A percentile compares a stretch with the other conserved stretches of the same genome.
phyloP scores from a whole-genome alignment of 75 land plant genomes.

The Cunninghamia lanceolata region DNA sequence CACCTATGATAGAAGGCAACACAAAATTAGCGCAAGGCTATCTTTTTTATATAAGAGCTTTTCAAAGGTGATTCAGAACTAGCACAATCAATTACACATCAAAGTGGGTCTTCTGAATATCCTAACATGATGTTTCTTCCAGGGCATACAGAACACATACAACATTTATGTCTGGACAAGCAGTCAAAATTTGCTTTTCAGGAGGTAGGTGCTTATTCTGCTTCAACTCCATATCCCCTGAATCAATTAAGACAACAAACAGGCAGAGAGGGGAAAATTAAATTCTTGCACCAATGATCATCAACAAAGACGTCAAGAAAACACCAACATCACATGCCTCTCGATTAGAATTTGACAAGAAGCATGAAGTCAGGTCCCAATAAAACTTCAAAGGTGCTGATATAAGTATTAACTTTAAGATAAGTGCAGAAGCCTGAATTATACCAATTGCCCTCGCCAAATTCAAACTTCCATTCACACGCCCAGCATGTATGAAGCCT shows the following conservation, averaged over 20 bases:
- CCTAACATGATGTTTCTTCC: neutral
- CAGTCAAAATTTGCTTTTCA: conserved; percentile 44
- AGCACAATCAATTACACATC: neutral
- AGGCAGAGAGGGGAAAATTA: neutral
- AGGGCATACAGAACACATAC: conserved; percentile 14
- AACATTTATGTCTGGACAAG: conserved; percentile 33
- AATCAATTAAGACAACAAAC: neutral
- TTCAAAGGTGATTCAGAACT: conserved; percentile 6
- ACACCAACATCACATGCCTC: neutral
- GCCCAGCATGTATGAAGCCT: conserved; percentile 38
- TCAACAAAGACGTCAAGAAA: conserved; percentile 2
- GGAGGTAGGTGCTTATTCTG: conserved; percentile 29
- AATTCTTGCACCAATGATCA: neutral
- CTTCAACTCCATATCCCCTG: conserved; percentile 50
- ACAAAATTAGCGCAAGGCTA: neutral
- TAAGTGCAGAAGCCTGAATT: neutral
- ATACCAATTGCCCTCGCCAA: conserved; percentile 44
- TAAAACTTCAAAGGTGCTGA: neutral
- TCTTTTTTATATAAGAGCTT: neutral
- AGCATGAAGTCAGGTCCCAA: neutral
- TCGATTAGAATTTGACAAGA: neutral
- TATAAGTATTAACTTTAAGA: neutral
- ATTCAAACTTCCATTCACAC: conserved; percentile 45
- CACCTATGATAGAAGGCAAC: conserved; percentile 20
- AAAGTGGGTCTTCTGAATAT: neutral